A percentile compares a stretch with the other conserved stretches of the same genome.
phyloP scores from a whole-genome alignment of 176 grass and related monocot species.

The Echinochloa phyllopogon region DNA sequence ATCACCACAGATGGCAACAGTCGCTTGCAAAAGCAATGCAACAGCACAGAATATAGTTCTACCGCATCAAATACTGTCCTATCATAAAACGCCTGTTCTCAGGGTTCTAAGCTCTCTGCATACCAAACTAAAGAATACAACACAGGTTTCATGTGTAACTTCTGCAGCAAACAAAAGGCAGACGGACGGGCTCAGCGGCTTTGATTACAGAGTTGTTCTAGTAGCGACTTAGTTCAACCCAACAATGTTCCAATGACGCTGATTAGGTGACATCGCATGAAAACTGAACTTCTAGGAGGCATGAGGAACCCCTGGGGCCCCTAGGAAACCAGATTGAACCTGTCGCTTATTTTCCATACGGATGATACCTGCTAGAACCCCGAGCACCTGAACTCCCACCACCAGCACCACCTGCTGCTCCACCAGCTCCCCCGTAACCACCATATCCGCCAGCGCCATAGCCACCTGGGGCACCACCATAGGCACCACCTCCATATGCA shows the following conservation, averaged over 20 bases:
- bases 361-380: slow-evolving; percentile 79
- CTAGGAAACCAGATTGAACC: neutral
- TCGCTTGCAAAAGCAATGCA: slow-evolving; percentile 18
- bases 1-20: slow-evolving; percentile 32
- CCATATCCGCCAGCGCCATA: slow-evolving; percentile 51
- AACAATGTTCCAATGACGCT: slow-evolving; percentile 37
- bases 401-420: slow-evolving; percentile 34
- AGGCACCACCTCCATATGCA: slow-evolving; percentile 55
- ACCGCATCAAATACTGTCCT: slow-evolving; percentile 40
- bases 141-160: slow-evolving; percentile 47
- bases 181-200: slow-evolving; percentile 9
- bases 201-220: slow-evolving; percentile 39
- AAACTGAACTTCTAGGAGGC: slow-evolving; percentile 33
- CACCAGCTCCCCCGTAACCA: slow-evolving; percentile 57
- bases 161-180: slow-evolving; percentile 40
- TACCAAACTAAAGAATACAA: slow-evolving; percentile 56
- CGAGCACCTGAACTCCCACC: slow-evolving; percentile 60
- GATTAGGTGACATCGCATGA: slow-evolving; percentile 35
- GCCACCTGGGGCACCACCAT: slow-evolving; percentile 50
- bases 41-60: slow-evolving; percentile 47
- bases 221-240: slow-evolving; percentile 3
- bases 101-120: slow-evolving; percentile 47
- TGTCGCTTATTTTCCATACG: slow-evolving; percentile 64
- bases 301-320: slow-evolving; percentile 14
- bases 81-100: slow-evolving; percentile 34